A percentile compares a stretch with the other conserved stretches of the same genome.
These are phyloP conservation scores for Sporothrix variecibatus DNA, from an alignment of 2,329 filamentous ascomycete species.

Conservation along the genomic window DNA sequence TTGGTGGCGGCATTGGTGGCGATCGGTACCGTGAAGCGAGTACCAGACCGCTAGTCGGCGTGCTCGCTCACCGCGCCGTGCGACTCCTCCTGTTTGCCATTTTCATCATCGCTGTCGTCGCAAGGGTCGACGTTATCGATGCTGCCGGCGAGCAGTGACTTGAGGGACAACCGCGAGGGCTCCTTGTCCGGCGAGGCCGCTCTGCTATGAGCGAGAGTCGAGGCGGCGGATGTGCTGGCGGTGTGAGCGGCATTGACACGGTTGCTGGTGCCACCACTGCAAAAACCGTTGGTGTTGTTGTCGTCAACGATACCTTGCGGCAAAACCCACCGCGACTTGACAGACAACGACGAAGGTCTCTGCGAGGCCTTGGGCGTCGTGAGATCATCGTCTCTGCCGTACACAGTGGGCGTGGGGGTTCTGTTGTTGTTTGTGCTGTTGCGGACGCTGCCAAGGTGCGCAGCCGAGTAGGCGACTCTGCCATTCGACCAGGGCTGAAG, in stretches of 20 bases:
- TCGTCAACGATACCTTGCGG: background rate
- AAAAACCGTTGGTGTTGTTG: background rate
- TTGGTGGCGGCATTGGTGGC: background rate
- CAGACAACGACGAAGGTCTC: background rate
- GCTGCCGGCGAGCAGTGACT: background rate
- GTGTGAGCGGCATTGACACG: background rate
- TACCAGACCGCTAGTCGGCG: slow-evolving; percentile 17
- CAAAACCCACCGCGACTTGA: background rate
- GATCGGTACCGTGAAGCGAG: background rate
- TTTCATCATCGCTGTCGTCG: background rate
- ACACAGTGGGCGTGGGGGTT: background rate
- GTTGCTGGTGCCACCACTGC: background rate
- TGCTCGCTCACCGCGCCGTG: background rate
- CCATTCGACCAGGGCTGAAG: background rate
- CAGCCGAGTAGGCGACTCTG: background rate
- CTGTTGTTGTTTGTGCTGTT: background rate
- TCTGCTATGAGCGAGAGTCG: background rate
- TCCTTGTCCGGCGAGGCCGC: background rate
- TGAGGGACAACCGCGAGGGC: background rate
- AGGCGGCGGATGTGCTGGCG: background rate
- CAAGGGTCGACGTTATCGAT: background rate
- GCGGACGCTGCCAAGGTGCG: background rate
- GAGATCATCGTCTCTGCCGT: background rate
- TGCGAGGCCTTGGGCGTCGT: background rate
- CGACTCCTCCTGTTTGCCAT: background rate